Base-by-base conservation (phyloP, 1,284 basidiomycete genomes). In the Rhodofomes roseus region DNA sequence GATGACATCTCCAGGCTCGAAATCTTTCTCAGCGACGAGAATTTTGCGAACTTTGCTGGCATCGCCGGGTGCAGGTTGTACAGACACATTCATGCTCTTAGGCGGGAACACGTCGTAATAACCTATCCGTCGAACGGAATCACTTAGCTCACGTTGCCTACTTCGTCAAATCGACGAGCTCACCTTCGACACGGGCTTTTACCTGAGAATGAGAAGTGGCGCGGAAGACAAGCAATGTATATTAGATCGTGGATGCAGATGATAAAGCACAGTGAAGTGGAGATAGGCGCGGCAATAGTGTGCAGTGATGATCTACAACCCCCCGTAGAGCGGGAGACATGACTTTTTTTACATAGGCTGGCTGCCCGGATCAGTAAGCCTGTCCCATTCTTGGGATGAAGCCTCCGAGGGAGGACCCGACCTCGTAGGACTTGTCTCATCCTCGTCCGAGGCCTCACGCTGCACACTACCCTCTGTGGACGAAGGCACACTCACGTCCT, bases 361-460 rank as follows among this genome's bases (percentile, higher is more conserved):
- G 60, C 80, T 78, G 63, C 83, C 87, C 54, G 88, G 80, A 70
- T 92, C 87, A 63, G 89, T 87, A 75, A 93, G 75, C 66, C 81
- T 86, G 75, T 93, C 91, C 91, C 91, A 93, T 71, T 93, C 91
- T 75, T 90, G 89, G 54, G 91, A 93, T 44, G 90, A 90, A 40
- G 87, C 78, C 76, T 90, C 90, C 57, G 91, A 93, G 48, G 89
- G 89, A 61, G 89, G 87, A 41, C 86, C 85, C 57, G 77, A 73
- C 70, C 81, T 77, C 56, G 79, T 80, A 57, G 83, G 85, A 72
- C 84, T 86, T 67, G 76, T 76, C 68, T 87, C 79, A 56, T 73
- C 77, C 66, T 77, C 83, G 60, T 81, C 79, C 64, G 78, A 76
- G 60, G 76, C 76, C 57, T 70, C 70, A 58, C 62, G 39, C 54